Base-by-base conservation (phyloP, 176 grass and related monocot species). In the Carex pumila region DNA sequence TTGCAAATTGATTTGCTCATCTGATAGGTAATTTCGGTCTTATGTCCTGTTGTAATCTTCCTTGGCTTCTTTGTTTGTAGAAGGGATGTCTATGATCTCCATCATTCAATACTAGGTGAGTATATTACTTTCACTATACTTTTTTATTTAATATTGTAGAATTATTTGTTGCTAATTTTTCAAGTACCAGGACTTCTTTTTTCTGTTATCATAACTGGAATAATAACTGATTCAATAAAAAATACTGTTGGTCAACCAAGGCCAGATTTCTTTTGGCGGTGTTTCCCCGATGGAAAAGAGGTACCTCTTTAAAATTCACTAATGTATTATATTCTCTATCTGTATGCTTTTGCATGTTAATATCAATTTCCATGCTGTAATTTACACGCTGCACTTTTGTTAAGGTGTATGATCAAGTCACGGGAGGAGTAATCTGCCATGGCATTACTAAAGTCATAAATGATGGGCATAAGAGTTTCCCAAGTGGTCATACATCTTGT, bases 401-500 rank as follows among this genome's bases (percentile, higher is more conserved):
- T 54, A 60, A 99, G 96, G 47, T 92, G 50, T 95, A 91, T 61
- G 87, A 99, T 85, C 87, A 75, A 83, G 84, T 94, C 39, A 94
- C 88, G 79, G 89, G 90, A 61, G 83, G 63, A 81, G 96, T 95
- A 66, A 89, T 94, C 72, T 99, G 91, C 71, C 93, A 94, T 57
- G 93, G 93, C 3, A 57, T 90, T 30, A 72, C 85, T 88, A 67
- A 54, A 55, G 87, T 87, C 50, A 74, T 95, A 73, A 89, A 58
- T 3, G 93, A 95, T 82, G 96, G 93, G n/a, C 88, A 84, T 92
- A 94, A 88, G 83, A 95, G 96, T 85, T 95, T 99, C 88, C 96
- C 93, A 31, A 99, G 93, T 88, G 93, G 96, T 71, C 96, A 99
- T 85, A 95, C 91, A 31, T 94, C 93, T 6, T 95, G 97, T 99